Evolutionary conservation across 257 asterid species (phyloP), one percentile per base, ranked within the genome.

Genomic region (Jacaranda mimosifolia): DNA sequence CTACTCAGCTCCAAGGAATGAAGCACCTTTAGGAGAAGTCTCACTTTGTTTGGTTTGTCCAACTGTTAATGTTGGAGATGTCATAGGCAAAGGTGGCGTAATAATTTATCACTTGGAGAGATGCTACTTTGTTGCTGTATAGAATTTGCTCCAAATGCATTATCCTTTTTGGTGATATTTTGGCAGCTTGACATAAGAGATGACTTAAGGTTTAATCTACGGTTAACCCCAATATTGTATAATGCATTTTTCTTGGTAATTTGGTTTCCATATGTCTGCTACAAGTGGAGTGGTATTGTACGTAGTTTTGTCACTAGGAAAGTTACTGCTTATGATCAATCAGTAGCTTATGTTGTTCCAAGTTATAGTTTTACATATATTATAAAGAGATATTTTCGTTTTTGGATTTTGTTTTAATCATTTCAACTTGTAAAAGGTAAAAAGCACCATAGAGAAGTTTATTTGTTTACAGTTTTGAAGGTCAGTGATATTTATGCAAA

Each of bases 21-120:
- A 93, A 75, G 62, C 90, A 56, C 85, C 97, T 70, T 72, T 96
- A 3, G 91, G 78, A 83, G 97, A 95, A 78, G 90, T 95, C 84
- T 85, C 90, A 60, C 90, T 93, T 72, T 90, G 96, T 73, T 76
- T 95, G 83, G 84, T 93, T 43, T 91, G 98, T 69, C 92, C 94
- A 26, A 89, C 89, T 78, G 91, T 91, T 53, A 91, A 91, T 85
- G 86, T 92, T 71, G 99, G 98, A 49, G 96, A 97, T 73, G 97
- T 95, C 73, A 95, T 92, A 68, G 99, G 99, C 74, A 95, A 95
- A 84, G 97, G 96, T 73, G 98, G 99, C 62, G 71, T 67, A 15
- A 82, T 91, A 66, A 95, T 93, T 43, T 93, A 91, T 85, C 98
- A 95, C 32, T 0, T 26, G 2, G 32, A 26, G 32, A 2, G 32